Base-by-base conservation (phyloP, 148 eudicot genomes). In the Vaccinium myrtillus region DNA sequence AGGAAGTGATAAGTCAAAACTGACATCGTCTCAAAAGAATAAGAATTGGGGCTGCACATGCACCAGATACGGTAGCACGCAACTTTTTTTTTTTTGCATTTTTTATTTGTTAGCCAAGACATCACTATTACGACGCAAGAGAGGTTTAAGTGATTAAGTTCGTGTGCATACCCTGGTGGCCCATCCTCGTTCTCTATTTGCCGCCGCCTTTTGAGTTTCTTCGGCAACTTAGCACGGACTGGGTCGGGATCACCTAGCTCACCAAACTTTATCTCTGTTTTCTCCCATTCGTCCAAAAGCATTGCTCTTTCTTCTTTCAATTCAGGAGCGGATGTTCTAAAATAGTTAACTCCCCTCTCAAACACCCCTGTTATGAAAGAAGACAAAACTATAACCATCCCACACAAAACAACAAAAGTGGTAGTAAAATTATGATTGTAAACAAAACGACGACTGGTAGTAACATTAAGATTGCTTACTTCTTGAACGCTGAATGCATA, bases 241-340 rank as follows among this genome's bases (percentile, higher is more conserved):
- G 85, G 85, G 77, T 84, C 75, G 30, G 87, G 89, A 87, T 97
- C 93, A 10, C 99, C 99, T 70, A 96, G 88, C 79, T 92, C 94
- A 30, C 93, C 95, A 82, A 94, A 94, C 30, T 89, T 88, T 71
- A 83, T 91, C 85, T 97, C 98, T 88, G 90, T 81, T 53, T 90
- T 87, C 39, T 92, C 58, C 99, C 99, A 97, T 69, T 93, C 98
- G 43, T 97, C 96, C 84, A 97, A 83, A 58, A 97, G 91, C 99
- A 95, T 95, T 43, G 98, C 98, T 83, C 98, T 89, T 85, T 95
- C 99, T 78, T 95, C 98, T 86, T 96, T 97, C 86, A 94, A 81
- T 77, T 95, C 99, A 27, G 98, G 96, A 10, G 97, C 96, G 63
- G 95, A 90, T 50, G 93, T 91, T 87, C 95, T 86, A 81, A 87